Conservation (phyloP, 192 early-diverging fungal genomes). For the Spinellus fusiger region DNA sequence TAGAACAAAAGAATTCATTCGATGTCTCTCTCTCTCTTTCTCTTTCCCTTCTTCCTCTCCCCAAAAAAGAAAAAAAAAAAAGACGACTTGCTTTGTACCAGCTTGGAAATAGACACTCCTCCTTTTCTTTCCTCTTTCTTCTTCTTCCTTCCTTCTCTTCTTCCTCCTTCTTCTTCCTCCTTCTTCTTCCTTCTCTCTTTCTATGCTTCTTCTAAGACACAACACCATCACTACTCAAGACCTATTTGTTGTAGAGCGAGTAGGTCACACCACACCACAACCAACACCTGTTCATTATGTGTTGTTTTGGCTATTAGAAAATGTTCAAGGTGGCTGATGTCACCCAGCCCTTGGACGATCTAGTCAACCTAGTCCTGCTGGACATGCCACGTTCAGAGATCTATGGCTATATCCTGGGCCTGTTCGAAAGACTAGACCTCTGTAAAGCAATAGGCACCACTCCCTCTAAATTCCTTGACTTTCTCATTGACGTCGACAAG, state of each 20-base stretch:
- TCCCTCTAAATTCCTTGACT: constrained; percentile 69
- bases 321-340: constrained; percentile 46
- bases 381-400: constrained; percentile 64
- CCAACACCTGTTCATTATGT: not conserved
- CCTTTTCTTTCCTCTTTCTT: not conserved
- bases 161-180: not conserved
- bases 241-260: constrained; percentile 51
- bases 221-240: constrained; percentile 48
- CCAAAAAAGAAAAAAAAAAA: too few relatives aligned
- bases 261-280: constrained; percentile 20
- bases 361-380: constrained; percentile 55
- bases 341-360: constrained; percentile 31
- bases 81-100: too few relatives aligned
- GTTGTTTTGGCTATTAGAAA: constrained; percentile 17
- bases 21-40: not conserved
- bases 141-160: not conserved
- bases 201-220: constrained; percentile 43
- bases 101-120: too few relatives aligned
- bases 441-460: constrained; percentile 52
- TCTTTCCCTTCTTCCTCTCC: too few relatives aligned
- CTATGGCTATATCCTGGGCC: constrained; percentile 77
- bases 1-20: not conserved
- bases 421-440: constrained; percentile 64
- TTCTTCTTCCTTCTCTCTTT: not conserved
- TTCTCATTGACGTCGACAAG: constrained; percentile 74